Evolutionary conservation across 2,329 filamentous ascomycete species (phyloP), one percentile per base, ranked within the genome.

Genomic region (Ceratocystiopsis brevicomis): DNA sequence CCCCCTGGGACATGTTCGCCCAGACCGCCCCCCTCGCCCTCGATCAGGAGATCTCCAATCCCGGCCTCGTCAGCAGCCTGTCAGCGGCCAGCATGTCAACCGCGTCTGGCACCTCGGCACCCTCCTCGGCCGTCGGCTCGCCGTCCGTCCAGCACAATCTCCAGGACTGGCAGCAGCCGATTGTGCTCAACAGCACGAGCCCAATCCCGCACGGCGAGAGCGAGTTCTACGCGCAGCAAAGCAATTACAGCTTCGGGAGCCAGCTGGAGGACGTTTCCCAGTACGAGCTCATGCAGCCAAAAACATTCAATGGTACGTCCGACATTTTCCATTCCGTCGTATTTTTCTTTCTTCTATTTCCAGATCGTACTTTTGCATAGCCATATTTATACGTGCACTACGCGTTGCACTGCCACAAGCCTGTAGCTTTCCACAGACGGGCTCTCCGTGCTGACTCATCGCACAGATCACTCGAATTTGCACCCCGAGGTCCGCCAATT

Each of bases 41-140:
- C 33, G 33, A 34, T 13, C 13, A 8, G 10, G 57, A 60, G 45
- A 58, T 65, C 49, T 71, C 67, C 50, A 53, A 58, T 17, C 71
- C 73, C 37, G 70, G 73, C 42, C 54, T 58, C 47, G 68, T 73
- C 17, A 56, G 61, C 46, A 53, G 69, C 19, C 6, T 11, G 13
- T 65, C 68, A 15, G 71, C 67, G 30, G 78, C 68, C 42, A 74
- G 67, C 54, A 66, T 69, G 48, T 84, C 68, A 47, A 75, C 69
- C 47, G 67, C 66, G 19, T 79, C 73, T 46, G 76, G 60, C 44
- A 71, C 64, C 42, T 81, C 78, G 42, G 73, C 73, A 4, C 65
- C 76, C 8, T 81, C 77, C 1, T 81, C 78, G 10, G 73, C 72
- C 43, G 70, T 77, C 48, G 76, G 76, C 45, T 82, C 78, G 18